Conservation (phyloP, 1,139 yeast species). For the Saccharomyces pastorianus region DNA sequence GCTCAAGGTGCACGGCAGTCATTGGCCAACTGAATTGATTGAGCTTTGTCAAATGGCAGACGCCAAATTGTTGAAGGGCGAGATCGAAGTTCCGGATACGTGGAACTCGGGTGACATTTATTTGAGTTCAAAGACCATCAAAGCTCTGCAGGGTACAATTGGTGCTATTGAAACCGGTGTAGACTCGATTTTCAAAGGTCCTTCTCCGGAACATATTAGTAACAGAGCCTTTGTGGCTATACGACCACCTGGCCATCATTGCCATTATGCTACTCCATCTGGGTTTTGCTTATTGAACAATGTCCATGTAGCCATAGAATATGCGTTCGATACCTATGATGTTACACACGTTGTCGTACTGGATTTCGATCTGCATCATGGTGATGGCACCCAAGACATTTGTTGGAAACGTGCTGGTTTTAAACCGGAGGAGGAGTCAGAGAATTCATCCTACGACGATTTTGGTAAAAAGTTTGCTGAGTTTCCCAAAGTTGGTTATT, state of each 20-base stretch:
- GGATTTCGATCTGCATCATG: conserved; percentile 83
- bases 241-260: conserved; percentile 86
- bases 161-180: conserved; percentile 73
- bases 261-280: conserved; percentile 73
- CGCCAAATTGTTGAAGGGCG: conserved; percentile 44
- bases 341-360: conserved; percentile 77
- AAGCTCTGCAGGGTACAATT: conserved; percentile 70
- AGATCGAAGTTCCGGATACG: conserved; percentile 67
- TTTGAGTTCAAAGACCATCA: conserved; percentile 56
- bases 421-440: conserved; percentile 33
- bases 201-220: conserved; percentile 33
- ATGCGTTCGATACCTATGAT: conserved; percentile 58
- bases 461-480: conserved; percentile 47
- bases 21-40: conserved; percentile 60
- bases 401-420: conserved; percentile 65
- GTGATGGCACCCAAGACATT: conserved; percentile 88
- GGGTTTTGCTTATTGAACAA: conserved; percentile 84
- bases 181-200: conserved; percentile 43
- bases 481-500: conserved; percentile 68
- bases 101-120: conserved; percentile 87
- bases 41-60: conserved; percentile 55
- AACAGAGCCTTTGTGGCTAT: conserved; percentile 61
- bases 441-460: conserved; percentile 39
- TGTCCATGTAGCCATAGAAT: conserved; percentile 75
- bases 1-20: conserved; percentile 58